Percentiles rank a stretch among this genome's conserved stretches.
These are phyloP conservation scores for Acanthamoeba rhysodes DNA, from an alignment of 208 protist genomes.

Conservation along the genomic window DNA sequence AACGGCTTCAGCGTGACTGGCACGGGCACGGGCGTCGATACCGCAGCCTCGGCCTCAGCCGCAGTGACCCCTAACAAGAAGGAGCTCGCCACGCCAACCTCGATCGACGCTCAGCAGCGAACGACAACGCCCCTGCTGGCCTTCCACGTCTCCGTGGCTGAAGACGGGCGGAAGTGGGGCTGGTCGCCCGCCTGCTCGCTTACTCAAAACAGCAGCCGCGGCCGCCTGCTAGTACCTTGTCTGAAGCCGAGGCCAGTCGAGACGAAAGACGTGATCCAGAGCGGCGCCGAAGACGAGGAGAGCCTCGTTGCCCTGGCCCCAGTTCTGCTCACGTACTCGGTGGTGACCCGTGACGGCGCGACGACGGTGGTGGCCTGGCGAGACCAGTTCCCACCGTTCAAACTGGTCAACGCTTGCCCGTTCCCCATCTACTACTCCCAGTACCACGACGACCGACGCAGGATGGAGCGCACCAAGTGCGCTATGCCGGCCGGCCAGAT, in stretches of 20 bases:
- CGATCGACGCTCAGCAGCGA: not conserved
- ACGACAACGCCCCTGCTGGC: not conserved
- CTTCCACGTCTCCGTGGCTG: not conserved
- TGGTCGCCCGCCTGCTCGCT: constrained; percentile 50
- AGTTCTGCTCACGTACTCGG: constrained; percentile 39
- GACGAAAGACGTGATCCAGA: not conserved
- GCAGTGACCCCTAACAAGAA: not conserved
- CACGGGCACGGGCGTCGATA: not conserved
- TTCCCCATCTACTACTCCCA: constrained; percentile 33
- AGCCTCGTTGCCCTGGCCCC: not conserved
- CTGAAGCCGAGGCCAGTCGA: not conserved
- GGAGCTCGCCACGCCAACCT: not conserved
- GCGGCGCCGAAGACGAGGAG: not conserved
- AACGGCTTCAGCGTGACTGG: constrained; percentile 3
- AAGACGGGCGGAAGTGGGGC: not conserved
- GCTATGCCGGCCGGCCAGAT: not conserved
- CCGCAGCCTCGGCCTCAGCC: no score
- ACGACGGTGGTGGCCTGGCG: constrained; percentile 29
- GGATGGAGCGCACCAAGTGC: not conserved
- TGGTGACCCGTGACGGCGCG: constrained; percentile 3
- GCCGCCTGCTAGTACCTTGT: not conserved
- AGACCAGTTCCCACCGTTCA: constrained; percentile 10
- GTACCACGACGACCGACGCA: constrained; percentile 9
- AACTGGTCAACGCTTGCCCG: constrained; percentile 15
- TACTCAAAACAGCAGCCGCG: not conserved